A percentile compares a stretch with the other conserved stretches of the same genome.
Conservation (phyloP, 805 yeast genomes). For the Pichia nanzhaoensis region DNA sequence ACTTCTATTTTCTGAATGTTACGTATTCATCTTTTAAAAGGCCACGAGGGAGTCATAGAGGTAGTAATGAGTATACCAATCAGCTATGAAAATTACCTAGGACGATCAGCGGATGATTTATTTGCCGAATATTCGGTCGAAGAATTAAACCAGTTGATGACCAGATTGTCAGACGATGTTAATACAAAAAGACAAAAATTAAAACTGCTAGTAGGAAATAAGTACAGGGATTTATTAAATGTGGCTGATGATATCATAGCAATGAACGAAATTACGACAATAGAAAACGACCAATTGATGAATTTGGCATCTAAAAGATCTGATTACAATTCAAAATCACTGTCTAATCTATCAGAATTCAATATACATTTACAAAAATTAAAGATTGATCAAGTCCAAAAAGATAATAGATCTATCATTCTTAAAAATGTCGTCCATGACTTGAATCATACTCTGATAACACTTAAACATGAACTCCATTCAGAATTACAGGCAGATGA, state of each 20-base stretch:
- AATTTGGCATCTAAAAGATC: constrained; percentile 27
- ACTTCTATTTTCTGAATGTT: no score
- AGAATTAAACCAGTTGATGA: constrained; percentile 23
- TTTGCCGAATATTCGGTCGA: constrained; percentile 26
- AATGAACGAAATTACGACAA: constrained; percentile 26
- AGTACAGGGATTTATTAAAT: constrained; percentile 31
- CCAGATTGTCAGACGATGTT: constrained; percentile 19
- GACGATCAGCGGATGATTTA: constrained; percentile 20
- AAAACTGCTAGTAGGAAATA: constrained; percentile 28
- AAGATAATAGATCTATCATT: constrained; percentile 16
- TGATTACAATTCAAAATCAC: constrained; percentile 19
- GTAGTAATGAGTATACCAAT: not conserved
- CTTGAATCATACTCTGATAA: constrained; percentile 18
- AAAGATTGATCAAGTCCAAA: constrained; percentile 11
- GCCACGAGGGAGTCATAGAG: no score
- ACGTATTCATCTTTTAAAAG: no score
- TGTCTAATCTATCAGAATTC: constrained; percentile 20
- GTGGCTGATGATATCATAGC: constrained; percentile 33
- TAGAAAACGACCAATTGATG: constrained; percentile 23
- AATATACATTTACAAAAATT: constrained; percentile 8
- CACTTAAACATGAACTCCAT: constrained; percentile 9
- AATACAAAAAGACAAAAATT: constrained; percentile 21
- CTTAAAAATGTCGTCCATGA: constrained; percentile 25
- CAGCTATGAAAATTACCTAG: constrained; percentile 2
- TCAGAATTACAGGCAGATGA: not conserved